Conservation (phyloP, 257 asterid genomes). For the Petrea volubilis region DNA sequence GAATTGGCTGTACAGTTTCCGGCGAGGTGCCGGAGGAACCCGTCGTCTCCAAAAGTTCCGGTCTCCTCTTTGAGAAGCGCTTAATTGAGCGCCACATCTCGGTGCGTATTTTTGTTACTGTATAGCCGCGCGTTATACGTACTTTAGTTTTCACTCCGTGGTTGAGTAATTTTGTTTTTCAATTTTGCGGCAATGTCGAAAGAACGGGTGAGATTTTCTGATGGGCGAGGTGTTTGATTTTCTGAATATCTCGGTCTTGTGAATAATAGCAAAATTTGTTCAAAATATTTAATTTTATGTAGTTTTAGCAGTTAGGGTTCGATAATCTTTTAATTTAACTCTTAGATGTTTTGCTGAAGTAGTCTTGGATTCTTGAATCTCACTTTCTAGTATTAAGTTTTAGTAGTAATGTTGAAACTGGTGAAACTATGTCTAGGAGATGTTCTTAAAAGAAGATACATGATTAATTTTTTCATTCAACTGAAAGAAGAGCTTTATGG, state of each 20-base stretch:
- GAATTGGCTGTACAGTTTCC: constrained; percentile 59
- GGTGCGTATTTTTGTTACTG: constrained; percentile 41
- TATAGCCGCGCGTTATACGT: not conserved
- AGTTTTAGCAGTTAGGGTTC: not conserved
- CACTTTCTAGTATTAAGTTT: not conserved
- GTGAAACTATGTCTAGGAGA: not conserved
- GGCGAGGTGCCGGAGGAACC: constrained; percentile 99
- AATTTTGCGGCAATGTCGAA: not conserved
- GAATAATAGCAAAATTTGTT: not conserved
- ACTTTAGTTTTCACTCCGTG: not conserved
- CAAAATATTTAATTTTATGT: not conserved
- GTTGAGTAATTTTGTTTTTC: not conserved
- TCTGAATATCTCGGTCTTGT: not conserved
- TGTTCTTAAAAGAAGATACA: not conserved
- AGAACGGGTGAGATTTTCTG: not conserved
- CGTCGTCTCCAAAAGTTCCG: constrained; percentile 76
- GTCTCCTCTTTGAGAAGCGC: constrained; percentile 88
- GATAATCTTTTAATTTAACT: not conserved
- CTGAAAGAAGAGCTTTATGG: not conserved
- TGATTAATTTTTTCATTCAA: not conserved
- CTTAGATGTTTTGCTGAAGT: not conserved
- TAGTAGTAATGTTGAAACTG: not conserved
- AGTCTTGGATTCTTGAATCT: not conserved
- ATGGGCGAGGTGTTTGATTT: constrained; percentile 16
- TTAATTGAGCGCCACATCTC: constrained; percentile 86